These are phyloP conservation scores for Pontederia crassipes DNA, from an alignment of 176 grass and related monocot species.

Conservation along the genomic window DNA sequence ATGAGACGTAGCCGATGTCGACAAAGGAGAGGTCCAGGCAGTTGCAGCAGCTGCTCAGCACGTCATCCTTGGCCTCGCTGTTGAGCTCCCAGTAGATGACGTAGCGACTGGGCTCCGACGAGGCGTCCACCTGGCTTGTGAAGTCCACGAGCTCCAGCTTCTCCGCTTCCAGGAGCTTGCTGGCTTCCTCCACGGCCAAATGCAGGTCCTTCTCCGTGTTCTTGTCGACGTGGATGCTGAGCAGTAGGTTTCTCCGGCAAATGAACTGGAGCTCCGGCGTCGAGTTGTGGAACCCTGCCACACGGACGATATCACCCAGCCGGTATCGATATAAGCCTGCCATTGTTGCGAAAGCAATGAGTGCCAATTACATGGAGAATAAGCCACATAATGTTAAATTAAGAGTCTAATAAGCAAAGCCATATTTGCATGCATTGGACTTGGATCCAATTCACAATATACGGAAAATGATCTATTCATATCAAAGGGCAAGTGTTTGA, in stretches of 20 bases:
- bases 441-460: no score
- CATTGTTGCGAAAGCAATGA: neutral
- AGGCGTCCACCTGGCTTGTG: constrained; percentile 64
- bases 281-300: constrained; percentile 64
- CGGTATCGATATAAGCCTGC: constrained; percentile 88
- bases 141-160: constrained; percentile 89
- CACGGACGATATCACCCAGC: constrained; percentile 68
- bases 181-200: constrained; percentile 64
- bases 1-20: constrained; percentile 66
- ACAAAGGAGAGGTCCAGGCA: constrained; percentile 70
- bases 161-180: constrained; percentile 67
- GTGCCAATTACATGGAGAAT: neutral
- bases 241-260: constrained; percentile 81
- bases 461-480: no score
- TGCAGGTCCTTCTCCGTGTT: constrained; percentile 97
- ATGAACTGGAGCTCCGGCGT: constrained; percentile 74
- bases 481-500: no score
- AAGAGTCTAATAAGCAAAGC: no score
- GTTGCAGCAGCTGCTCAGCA: constrained; percentile 57
- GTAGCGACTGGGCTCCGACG: constrained; percentile 51
- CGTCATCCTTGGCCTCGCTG: constrained; percentile 31
- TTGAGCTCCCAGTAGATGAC: constrained; percentile 97
- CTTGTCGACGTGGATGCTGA: constrained; percentile 97
- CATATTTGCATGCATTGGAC: no score
- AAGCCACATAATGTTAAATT: neutral